Conservation (phyloP, 2,329 filamentous ascomycete genomes). For the Aphanoascus verrucosus region DNA sequence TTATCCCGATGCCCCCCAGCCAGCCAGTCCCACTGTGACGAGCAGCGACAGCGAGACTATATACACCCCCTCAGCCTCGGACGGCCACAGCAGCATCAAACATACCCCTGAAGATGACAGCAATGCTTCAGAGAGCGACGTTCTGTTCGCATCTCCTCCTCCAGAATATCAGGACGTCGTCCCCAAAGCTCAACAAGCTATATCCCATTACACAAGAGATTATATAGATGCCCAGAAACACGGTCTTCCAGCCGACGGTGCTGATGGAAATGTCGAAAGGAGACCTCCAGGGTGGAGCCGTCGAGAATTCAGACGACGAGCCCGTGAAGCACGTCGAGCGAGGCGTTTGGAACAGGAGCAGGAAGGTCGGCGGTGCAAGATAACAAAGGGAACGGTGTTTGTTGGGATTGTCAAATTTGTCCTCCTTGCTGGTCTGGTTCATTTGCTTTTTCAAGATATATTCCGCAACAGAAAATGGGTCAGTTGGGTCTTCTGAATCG, state of each 20-base stretch:
- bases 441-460: background rate
- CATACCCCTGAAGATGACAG: background rate
- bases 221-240: background rate
- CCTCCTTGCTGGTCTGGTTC: conserved; percentile 3
- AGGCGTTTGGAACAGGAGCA: background rate
- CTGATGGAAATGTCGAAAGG: background rate
- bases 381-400: background rate
- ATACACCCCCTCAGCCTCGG: conserved; percentile 8
- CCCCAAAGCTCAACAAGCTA: background rate
- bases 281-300: background rate
- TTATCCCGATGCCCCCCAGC: background rate
- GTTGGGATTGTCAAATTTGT: conserved; percentile 2
- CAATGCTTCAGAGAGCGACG: conserved; percentile 2
- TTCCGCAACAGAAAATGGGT: conserved; percentile 3
- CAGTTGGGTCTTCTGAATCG: background rate
- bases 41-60: background rate
- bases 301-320: background rate
- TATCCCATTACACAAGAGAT: background rate
- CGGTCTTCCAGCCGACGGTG: background rate
- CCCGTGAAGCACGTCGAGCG: too few relatives aligned
- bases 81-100: background rate
- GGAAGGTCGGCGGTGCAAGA: background rate
- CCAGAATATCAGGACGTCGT: background rate
- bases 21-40: background rate
- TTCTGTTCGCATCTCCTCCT: background rate